Conservation (phyloP, 2,329 filamentous ascomycete genomes). For the Chaetothyriales sp. region DNA sequence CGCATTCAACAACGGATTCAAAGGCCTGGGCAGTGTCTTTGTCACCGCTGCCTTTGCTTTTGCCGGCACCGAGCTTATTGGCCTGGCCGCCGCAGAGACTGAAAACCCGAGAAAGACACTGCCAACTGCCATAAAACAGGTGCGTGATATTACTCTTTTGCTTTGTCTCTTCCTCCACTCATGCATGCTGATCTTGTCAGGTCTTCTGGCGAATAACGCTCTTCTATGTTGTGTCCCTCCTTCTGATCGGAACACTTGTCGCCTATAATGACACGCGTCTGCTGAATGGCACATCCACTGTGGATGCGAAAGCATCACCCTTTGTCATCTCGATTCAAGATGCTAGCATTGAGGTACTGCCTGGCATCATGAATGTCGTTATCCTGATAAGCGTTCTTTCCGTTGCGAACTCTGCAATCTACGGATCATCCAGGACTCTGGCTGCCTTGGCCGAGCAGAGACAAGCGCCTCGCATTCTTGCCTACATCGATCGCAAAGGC, state of each 20-base stretch:
- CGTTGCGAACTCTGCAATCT: constrained; percentile 45
- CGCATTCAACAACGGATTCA: constrained; percentile 33
- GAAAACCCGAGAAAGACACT: constrained; percentile 37
- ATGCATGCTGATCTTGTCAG: not conserved
- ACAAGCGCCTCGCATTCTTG: constrained; percentile 31
- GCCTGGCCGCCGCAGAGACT: constrained; percentile 39
- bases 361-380: constrained; percentile 52
- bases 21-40: constrained; percentile 42
- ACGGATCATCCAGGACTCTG: constrained; percentile 42
- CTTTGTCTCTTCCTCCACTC: not conserved
- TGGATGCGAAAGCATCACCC: constrained; percentile 39
- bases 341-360: constrained; percentile 45
- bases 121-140: constrained; percentile 34
- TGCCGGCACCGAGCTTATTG: constrained; percentile 39
- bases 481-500: constrained; percentile 32
- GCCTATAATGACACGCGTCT: constrained; percentile 26
- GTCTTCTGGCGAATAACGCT: constrained; percentile 36
- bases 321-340: constrained; percentile 52
- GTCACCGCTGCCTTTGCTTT: constrained; percentile 44
- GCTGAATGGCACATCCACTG: constrained; percentile 23
- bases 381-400: constrained; percentile 47
- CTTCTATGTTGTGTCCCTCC: constrained; percentile 34
- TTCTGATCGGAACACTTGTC: constrained; percentile 33
- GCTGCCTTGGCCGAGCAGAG: constrained; percentile 36
- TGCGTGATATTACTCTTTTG: constrained; percentile 13